Conservation (phyloP, 805 yeast species). For the Suhomyces prunicola region DNA sequence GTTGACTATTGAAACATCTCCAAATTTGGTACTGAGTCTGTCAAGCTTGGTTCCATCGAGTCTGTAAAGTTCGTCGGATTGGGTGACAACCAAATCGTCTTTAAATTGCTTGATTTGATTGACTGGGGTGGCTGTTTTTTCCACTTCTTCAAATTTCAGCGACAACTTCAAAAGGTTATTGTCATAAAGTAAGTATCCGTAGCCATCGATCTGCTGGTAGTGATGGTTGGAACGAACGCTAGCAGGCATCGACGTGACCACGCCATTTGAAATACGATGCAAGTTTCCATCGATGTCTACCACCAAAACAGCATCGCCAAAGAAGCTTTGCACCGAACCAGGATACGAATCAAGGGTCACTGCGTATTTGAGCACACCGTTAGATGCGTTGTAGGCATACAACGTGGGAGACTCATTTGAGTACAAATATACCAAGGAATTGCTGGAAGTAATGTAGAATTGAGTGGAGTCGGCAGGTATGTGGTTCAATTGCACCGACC, state of each 20-base stretch:
- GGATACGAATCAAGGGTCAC: constrained; percentile 9
- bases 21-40: background rate
- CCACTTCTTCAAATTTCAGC: constrained; percentile 1
- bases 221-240: background rate
- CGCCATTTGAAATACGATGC: background rate
- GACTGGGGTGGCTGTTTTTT: constrained; percentile 1
- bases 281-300: constrained; percentile 12
- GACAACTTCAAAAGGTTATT: constrained; percentile 8
- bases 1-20: constrained; percentile 4
- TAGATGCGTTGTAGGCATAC: constrained; percentile 10
- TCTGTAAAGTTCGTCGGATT: constrained; percentile 6
- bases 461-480: background rate
- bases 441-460: constrained; percentile 6
- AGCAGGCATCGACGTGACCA: background rate
- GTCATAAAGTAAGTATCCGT: constrained; percentile 10
- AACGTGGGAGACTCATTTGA: constrained; percentile 9
- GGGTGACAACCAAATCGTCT: constrained; percentile 9
- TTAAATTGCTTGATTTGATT: constrained; percentile 5
- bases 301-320: constrained; percentile 13
- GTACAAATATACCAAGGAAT: constrained; percentile 12
- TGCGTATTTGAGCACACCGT: constrained; percentile 12
- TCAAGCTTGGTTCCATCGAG: background rate
- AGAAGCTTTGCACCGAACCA: constrained; percentile 7
- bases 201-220: constrained; percentile 11
- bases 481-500: constrained; percentile 17